A percentile compares a stretch with the other conserved stretches of the same genome.
These are phyloP conservation scores for Acmispon strigosus DNA, from an alignment of 306 rosid genomes.

Conservation along the genomic window DNA sequence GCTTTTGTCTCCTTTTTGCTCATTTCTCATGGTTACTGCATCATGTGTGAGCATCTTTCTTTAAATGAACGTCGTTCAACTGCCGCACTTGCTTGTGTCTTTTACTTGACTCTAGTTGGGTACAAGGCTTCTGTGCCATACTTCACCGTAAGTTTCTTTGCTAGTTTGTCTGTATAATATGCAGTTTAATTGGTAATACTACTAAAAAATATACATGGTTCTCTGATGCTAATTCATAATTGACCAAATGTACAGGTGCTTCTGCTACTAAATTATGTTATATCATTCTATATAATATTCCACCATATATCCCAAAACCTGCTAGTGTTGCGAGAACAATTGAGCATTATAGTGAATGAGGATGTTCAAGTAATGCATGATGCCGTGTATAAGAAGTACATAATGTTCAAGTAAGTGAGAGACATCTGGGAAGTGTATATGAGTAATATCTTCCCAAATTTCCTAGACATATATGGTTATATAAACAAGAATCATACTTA, in stretches of 20 bases:
- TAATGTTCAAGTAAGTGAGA: slow-evolving; percentile 74
- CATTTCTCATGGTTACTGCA: slow-evolving; percentile 94
- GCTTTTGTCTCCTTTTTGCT: slow-evolving; percentile 86
- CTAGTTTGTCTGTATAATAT: background rate
- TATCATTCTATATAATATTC: slow-evolving; percentile 81
- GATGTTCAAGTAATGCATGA: slow-evolving; percentile 75
- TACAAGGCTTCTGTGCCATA: slow-evolving; percentile 89
- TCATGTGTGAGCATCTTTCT: slow-evolving; percentile 87
- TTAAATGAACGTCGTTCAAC: slow-evolving; percentile 76
- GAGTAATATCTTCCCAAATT: background rate
- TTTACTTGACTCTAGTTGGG: slow-evolving; percentile 94
- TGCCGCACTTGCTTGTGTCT: slow-evolving; percentile 83
- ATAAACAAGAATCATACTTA: slow-evolving; percentile 5
- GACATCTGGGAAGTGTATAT: background rate
- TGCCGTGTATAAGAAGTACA: slow-evolving; percentile 76
- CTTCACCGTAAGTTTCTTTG: slow-evolving; percentile 61
- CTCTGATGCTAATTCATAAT: slow-evolving; percentile 23
- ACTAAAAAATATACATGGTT: background rate
- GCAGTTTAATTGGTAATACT: background rate
- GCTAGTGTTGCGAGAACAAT: slow-evolving; percentile 58
- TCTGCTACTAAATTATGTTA: slow-evolving; percentile 65
- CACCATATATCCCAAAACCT: slow-evolving; percentile 84
- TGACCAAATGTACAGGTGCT: slow-evolving; percentile 56
- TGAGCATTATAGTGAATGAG: slow-evolving; percentile 62
- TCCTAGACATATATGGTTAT: background rate